Conservation (phyloP, 2,329 filamentous ascomycete species). For the Fusarium burgessii region DNA sequence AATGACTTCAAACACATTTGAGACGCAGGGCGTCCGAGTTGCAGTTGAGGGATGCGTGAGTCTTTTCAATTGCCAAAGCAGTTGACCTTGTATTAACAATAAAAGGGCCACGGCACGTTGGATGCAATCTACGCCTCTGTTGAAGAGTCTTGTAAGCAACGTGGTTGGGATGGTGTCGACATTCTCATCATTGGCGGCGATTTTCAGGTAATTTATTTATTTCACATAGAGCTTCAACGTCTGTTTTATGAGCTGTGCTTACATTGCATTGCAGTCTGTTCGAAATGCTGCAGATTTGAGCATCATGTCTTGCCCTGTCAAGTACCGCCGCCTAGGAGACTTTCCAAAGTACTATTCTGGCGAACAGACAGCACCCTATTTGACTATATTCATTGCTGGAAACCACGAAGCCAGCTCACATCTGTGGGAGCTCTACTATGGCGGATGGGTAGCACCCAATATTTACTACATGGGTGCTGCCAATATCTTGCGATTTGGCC, state of each 20-base stretch:
- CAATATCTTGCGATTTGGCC: constrained; percentile 86
- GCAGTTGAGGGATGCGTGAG: constrained; percentile 89
- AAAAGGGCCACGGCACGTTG: constrained; percentile 88
- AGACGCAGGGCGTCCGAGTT: constrained; percentile 71
- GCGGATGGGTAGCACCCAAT: constrained; percentile 95
- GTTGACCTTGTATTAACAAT: constrained; percentile 31
- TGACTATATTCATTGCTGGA: constrained; percentile 92
- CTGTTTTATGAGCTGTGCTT: background rate
- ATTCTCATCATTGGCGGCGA: constrained; percentile 95
- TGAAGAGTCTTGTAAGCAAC: constrained; percentile 73
- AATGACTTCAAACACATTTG: constrained; percentile 52
- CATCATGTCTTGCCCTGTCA: constrained; percentile 88
- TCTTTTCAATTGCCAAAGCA: background rate
- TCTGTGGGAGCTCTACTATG: constrained; percentile 93
- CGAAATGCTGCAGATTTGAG: constrained; percentile 90
- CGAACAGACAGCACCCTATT: constrained; percentile 78
- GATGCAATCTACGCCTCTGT: constrained; percentile 91
- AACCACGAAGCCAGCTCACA: constrained; percentile 96
- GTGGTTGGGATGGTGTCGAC: constrained; percentile 85
- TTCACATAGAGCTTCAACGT: background rate
- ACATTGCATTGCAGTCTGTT: constrained; percentile 69
- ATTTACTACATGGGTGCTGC: constrained; percentile 98
- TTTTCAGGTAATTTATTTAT: constrained; percentile 74
- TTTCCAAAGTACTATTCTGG: constrained; percentile 96
- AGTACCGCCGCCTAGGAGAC: constrained; percentile 89